Conservation (phyloP, 2,329 filamentous ascomycete genomes). For the Tympanopsis confertula region DNA sequence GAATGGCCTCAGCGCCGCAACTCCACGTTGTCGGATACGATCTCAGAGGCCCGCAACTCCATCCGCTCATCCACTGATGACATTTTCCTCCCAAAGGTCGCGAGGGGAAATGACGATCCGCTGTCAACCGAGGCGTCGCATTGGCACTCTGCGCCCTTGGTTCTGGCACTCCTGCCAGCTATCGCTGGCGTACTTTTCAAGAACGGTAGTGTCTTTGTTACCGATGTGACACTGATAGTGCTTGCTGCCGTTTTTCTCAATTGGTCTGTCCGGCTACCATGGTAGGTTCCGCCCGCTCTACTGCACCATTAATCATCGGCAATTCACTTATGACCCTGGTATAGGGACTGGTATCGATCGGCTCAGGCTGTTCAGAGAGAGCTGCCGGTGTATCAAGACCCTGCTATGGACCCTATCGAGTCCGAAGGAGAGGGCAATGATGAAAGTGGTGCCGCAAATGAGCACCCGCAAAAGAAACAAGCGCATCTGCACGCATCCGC, state of each 20-base stretch:
- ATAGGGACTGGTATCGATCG: conserved; percentile 1
- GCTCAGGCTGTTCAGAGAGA: not conserved
- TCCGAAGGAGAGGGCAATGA: not conserved
- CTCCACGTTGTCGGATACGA: not conserved
- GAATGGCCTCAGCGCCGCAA: no score
- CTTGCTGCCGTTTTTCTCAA: not conserved
- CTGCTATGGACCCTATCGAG: no score
- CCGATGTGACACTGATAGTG: not conserved
- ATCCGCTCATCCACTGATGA: not conserved
- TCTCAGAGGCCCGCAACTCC: not conserved
- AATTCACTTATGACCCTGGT: not conserved
- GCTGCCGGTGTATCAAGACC: no score
- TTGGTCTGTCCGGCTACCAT: conserved; percentile 1
- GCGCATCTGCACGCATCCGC: not conserved
- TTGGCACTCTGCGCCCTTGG: not conserved
- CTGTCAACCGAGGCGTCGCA: not conserved
- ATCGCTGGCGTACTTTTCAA: conserved; percentile 1
- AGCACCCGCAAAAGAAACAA: no score
- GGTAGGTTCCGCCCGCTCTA: not conserved
- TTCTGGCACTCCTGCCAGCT: not conserved
- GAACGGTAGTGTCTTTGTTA: not conserved
- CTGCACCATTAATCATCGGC: not conserved
- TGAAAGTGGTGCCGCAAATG: no score
- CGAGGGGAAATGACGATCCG: not conserved
- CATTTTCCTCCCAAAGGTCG: not conserved